A percentile compares a stretch with the other conserved stretches of the same genome.
These are phyloP conservation scores for Fusarium brevicatenulatum DNA, from an alignment of 2,329 filamentous ascomycete species.

Conservation along the genomic window DNA sequence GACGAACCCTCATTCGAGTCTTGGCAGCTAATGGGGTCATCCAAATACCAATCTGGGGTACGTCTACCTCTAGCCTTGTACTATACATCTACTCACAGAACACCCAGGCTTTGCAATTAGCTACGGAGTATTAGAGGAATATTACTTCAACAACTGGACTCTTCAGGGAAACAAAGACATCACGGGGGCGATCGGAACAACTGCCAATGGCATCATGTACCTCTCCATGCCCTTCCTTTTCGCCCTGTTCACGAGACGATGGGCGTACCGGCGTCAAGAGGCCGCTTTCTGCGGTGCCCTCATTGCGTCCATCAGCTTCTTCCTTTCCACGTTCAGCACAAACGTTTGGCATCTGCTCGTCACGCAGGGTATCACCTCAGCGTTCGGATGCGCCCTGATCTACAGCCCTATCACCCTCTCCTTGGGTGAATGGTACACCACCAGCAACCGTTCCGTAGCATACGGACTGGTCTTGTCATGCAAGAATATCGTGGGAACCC, in stretches of 20 bases:
- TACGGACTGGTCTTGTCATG: background rate
- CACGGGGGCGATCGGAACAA: background rate
- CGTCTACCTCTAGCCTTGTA: accelerated
- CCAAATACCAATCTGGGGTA: background rate
- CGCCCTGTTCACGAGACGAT: background rate
- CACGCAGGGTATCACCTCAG: background rate
- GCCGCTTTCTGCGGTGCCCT: background rate
- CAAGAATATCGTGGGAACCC: background rate
- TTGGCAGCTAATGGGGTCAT: background rate
- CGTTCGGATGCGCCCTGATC: background rate
- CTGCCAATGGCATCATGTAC: conserved; percentile 3
- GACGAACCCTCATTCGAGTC: background rate
- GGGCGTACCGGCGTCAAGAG: background rate
- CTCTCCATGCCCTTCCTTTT: conserved; percentile 4
- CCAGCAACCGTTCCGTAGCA: background rate
- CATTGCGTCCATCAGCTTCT: background rate
- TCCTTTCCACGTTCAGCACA: background rate
- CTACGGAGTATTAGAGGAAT: background rate
- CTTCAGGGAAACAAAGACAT: background rate
- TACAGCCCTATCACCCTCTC: background rate
- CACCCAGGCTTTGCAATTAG: background rate
- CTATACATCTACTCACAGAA: background rate
- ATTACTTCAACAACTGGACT: background rate
- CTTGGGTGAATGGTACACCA: background rate
- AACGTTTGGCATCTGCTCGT: background rate